A percentile compares a stretch with the other conserved stretches of the same genome.
Conservation (phyloP, 352 stramenopile species). For the Globisporangium nagaii region DNA sequence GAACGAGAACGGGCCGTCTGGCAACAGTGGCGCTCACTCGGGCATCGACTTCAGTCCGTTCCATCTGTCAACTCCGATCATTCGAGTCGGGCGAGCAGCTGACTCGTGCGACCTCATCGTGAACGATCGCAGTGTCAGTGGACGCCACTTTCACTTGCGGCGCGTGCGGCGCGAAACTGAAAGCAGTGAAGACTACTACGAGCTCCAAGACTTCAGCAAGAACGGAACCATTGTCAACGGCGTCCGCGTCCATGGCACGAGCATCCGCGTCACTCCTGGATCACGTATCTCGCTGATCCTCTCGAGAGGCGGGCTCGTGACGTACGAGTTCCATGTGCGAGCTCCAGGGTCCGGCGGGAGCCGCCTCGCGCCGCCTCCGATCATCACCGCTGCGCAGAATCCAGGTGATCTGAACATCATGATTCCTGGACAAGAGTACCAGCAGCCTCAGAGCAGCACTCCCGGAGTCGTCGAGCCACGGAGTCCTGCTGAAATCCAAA, state of each 20-base stretch:
- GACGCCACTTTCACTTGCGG: slow-evolving; percentile 79
- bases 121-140: slow-evolving; percentile 84
- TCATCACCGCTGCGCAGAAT: slow-evolving; percentile 39
- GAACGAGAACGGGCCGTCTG: slow-evolving; percentile 30
- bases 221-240: slow-evolving; percentile 88
- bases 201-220: slow-evolving; percentile 88
- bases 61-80: slow-evolving; percentile 59
- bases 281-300: slow-evolving; percentile 84
- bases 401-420: slow-evolving; percentile 36
- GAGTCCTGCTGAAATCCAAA: slow-evolving; percentile 80
- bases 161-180: slow-evolving; percentile 54
- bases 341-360: background rate
- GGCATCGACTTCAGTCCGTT: slow-evolving; percentile 52
- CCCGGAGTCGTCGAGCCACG: slow-evolving; percentile 36
- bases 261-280: slow-evolving; percentile 55
- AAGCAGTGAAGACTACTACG: slow-evolving; percentile 51
- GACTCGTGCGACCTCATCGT: slow-evolving; percentile 87
- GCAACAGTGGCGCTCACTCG: slow-evolving; percentile 5
- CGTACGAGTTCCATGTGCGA: slow-evolving; percentile 83
- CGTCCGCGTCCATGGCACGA: slow-evolving; percentile 79
- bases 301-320: slow-evolving; percentile 75
- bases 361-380: slow-evolving; percentile 36
- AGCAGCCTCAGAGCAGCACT: slow-evolving; percentile 40
- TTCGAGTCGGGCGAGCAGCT: slow-evolving; percentile 69
- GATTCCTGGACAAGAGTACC: slow-evolving; percentile 66